Percentiles rank a stretch among this genome's conserved stretches.
Evolutionary conservation across 1,139 yeast species (phyloP).

Genomic region (Entelexis sorbosivorans): DNA sequence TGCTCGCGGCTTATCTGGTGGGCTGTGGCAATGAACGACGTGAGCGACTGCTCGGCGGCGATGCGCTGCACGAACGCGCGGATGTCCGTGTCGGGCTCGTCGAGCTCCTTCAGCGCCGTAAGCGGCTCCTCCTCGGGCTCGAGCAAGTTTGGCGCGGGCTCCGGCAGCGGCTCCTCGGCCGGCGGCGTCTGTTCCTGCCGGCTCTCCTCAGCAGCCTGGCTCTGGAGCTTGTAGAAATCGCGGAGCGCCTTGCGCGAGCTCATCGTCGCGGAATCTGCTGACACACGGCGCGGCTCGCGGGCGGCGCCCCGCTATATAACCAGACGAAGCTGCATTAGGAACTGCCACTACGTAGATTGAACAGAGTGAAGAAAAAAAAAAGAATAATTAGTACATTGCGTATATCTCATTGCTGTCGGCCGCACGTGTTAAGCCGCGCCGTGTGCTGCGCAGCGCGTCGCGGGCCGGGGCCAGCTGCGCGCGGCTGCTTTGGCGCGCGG

Average conservation of each 20-base stretch:
- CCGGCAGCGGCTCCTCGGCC: not conserved
- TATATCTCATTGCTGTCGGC: too few relatives aligned
- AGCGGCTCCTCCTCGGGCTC: conserved; percentile 16
- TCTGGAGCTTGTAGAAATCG: conserved; percentile 34
- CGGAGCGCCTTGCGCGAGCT: conserved; percentile 31
- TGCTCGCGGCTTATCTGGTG: conserved; percentile 30
- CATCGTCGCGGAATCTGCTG: conserved; percentile 1
- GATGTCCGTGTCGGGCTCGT: conserved; percentile 9
- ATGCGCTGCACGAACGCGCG: conserved; percentile 13
- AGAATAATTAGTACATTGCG: too few relatives aligned
- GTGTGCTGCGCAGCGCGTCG: too few relatives aligned
- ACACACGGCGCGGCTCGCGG: not conserved
- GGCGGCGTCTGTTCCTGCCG: not conserved
- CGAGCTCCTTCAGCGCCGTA: conserved; percentile 16
- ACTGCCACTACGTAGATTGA: too few relatives aligned
- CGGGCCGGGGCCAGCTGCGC: too few relatives aligned
- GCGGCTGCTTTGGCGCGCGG: too few relatives aligned
- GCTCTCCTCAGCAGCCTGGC: not conserved
- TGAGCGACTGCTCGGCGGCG: conserved; percentile 21
- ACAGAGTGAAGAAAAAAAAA: too few relatives aligned
- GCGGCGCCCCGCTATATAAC: too few relatives aligned
- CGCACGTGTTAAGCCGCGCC: too few relatives aligned
- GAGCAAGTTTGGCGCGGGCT: not conserved
- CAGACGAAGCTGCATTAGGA: too few relatives aligned
- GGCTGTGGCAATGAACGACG: conserved; percentile 28